These are phyloP conservation scores for Colletotrichum musicola DNA, from an alignment of 2,329 filamentous ascomycete species.

Conservation along the genomic window DNA sequence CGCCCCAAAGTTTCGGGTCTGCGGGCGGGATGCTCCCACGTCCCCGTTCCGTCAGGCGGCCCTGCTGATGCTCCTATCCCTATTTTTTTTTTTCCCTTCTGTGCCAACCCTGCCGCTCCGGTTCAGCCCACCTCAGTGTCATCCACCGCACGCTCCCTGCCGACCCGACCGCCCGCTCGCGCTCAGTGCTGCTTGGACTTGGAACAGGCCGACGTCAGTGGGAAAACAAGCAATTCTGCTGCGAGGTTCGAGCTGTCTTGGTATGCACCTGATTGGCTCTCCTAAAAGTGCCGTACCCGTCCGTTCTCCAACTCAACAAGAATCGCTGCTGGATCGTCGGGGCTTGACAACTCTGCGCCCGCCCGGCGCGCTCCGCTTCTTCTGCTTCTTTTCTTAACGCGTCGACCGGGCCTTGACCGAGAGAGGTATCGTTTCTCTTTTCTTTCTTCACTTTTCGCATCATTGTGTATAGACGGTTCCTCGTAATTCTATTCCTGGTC, in stretches of 20 bases:
- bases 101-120: too few species aligned
- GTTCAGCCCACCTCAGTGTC: not conserved
- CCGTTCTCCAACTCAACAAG: constrained; percentile 28
- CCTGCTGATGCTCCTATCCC: not conserved
- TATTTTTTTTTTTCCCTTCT: not conserved
- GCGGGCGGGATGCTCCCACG: constrained; percentile 33
- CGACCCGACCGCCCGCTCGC: not conserved
- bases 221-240: constrained; percentile 35
- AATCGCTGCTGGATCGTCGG: constrained; percentile 6
- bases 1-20: constrained; percentile 29
- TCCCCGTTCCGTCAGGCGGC: constrained; percentile 11
- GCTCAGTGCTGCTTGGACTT: not conserved
- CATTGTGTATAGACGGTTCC: not conserved
- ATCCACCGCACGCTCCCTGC: not conserved
- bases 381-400: constrained; percentile 35
- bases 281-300: constrained; percentile 5
- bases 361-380: constrained; percentile 30
- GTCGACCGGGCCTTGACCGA: constrained; percentile 11
- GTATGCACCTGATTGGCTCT: constrained; percentile 29
- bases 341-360: constrained; percentile 29
- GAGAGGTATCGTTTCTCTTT: not conserved
- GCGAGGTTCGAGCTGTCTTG: constrained; percentile 25
- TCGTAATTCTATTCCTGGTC: not conserved
- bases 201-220: constrained; percentile 27
- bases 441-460: not conserved